Conservation (phyloP, 164 flowering plant genomes). For the Annona squamosa region DNA sequence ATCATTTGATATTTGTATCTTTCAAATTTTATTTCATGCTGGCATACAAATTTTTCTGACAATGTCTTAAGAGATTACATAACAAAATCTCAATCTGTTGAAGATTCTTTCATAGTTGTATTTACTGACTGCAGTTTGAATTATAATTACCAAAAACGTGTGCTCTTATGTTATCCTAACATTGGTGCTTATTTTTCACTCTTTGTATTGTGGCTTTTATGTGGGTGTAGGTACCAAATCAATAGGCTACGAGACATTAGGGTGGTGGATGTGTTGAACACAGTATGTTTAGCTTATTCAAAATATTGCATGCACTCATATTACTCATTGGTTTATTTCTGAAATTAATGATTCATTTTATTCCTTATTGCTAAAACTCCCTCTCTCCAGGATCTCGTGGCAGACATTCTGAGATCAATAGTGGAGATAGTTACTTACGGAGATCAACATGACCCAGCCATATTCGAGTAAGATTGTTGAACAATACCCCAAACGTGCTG, state of each 20-base stretch:
- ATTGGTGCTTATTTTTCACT: background rate
- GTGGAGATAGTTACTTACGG: conserved; percentile 66
- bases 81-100: background rate
- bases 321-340: background rate
- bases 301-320: background rate
- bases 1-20: too few relatives aligned
- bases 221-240: conserved; percentile 31
- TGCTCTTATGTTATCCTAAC: background rate
- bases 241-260: conserved; percentile 36
- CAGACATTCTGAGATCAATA: conserved; percentile 47
- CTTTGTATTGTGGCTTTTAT: conserved; percentile 5
- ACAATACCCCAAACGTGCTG: background rate
- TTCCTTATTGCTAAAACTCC: background rate
- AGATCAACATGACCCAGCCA: conserved; percentile 48
- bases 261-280: conserved; percentile 35
- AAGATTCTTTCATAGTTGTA: background rate
- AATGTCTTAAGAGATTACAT: background rate
- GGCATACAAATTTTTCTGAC: too few relatives aligned
- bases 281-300: conserved; percentile 21
- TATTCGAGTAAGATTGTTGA: conserved; percentile 50
- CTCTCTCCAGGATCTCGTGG: conserved; percentile 43
- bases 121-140: background rate
- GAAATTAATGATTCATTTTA: background rate
- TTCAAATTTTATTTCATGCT: too few relatives aligned
- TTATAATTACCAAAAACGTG: background rate